phyloP scores from a whole-genome alignment of 139 green algal species.

The Raphidocelis subcapitata region DNA sequence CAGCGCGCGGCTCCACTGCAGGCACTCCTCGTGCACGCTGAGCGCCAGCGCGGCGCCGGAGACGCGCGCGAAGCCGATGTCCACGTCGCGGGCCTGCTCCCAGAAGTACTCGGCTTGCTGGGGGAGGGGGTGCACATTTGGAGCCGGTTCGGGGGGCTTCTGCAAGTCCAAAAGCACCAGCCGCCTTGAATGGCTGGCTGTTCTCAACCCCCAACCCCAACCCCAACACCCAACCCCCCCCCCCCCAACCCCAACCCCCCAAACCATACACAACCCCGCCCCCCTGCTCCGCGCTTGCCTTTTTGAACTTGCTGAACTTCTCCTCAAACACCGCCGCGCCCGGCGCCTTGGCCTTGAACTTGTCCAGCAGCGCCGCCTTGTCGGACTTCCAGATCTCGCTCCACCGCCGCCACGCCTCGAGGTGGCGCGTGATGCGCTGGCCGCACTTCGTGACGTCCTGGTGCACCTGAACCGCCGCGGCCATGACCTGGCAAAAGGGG shows the following conservation, averaged over 20 bases:
- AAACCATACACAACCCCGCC: no score
- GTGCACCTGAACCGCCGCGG: conserved; percentile 64
- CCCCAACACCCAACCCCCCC: no score
- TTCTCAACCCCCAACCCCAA: no score
- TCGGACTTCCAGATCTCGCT: conserved; percentile 84
- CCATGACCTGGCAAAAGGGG: conserved; percentile 31
- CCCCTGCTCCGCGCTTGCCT: no score
- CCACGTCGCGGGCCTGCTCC: conserved; percentile 49
- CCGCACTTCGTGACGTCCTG: conserved; percentile 65
- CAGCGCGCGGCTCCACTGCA: conserved; percentile 71
- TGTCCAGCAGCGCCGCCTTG: conserved; percentile 71
- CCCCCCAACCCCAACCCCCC: no score
- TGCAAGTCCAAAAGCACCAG: no score
- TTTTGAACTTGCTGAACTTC: conserved; percentile 74
- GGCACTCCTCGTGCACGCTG: conserved; percentile 70
- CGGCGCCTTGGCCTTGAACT: conserved; percentile 74
- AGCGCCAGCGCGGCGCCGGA: conserved; percentile 55
- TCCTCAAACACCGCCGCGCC: conserved; percentile 67
- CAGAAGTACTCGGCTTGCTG: conserved; percentile 30
- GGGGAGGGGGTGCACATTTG: neutral
- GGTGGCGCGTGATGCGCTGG: conserved; percentile 55
- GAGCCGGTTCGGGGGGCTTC: no score
- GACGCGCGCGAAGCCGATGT: conserved; percentile 74
- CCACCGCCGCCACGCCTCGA: conserved; percentile 76
- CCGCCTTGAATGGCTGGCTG: no score